Conservation (phyloP, 495 filamentous ascomycete genomes). For the Lasiosphaeria ovina region DNA sequence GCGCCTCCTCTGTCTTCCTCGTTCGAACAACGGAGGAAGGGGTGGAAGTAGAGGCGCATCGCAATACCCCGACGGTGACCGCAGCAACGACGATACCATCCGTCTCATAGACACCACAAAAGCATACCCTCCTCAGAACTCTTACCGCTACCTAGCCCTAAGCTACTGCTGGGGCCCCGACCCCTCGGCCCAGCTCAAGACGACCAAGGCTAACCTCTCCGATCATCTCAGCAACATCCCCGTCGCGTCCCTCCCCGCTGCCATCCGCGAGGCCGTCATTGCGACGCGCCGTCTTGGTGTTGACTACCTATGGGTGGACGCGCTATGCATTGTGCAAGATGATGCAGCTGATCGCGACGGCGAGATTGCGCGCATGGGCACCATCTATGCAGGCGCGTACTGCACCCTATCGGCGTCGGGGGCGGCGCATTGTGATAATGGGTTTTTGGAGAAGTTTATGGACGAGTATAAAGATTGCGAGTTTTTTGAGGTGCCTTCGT, state of each 20-base stretch:
- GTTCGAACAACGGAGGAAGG: neutral
- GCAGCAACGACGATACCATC: neutral
- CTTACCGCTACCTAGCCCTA: neutral
- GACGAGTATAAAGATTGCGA: neutral
- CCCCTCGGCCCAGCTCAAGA: constrained; percentile 4
- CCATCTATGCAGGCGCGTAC: constrained; percentile 6
- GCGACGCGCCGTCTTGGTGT: neutral
- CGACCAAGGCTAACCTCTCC: constrained; percentile 10
- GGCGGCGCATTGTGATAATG: neutral
- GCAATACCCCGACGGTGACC: neutral
- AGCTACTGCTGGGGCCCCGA: constrained; percentile 11
- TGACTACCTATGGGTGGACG: constrained; percentile 10
- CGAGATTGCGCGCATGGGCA: constrained; percentile 6
- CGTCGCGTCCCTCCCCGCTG: neutral
- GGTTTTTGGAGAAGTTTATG: neutral
- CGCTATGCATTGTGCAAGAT: constrained; percentile 10
- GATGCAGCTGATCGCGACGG: constrained; percentile 6
- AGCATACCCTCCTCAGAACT: neutral
- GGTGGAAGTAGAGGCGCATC: neutral
- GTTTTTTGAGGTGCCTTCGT: neutral
- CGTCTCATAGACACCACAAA: neutral
- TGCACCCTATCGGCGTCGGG: constrained; percentile 7
- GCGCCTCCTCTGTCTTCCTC: neutral
- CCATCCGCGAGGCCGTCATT: constrained; percentile 4
- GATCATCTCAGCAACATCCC: neutral